Conservation (phyloP, 768 basidiomycete species). For the Coprinopsis cinerea region DNA sequence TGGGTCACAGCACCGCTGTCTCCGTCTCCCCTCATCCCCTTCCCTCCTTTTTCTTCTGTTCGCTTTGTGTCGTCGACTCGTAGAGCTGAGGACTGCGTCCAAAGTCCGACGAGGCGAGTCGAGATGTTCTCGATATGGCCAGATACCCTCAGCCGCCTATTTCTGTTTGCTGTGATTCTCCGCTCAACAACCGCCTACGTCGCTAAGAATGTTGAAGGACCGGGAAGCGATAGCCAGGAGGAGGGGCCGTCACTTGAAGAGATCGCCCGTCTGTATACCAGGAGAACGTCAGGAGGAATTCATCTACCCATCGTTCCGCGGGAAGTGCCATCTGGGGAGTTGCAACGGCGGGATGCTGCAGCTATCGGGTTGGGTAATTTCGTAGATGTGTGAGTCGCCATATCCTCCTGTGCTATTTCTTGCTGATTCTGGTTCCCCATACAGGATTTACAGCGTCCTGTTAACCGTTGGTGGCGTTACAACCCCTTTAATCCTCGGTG, state of each 20-base stretch:
- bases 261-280: conserved; percentile 20
- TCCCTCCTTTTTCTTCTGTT: too few species aligned
- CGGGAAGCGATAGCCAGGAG: too few species aligned
- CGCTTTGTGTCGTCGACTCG: too few species aligned
- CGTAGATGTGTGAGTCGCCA: conserved; percentile 49
- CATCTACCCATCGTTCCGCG: conserved; percentile 35
- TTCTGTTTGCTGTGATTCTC: too few species aligned
- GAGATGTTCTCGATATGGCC: too few species aligned
- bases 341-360: conserved; percentile 28
- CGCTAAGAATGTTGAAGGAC: too few species aligned
- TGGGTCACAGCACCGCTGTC: too few species aligned
- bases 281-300: conserved; percentile 27
- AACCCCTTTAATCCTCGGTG: conserved; percentile 58
- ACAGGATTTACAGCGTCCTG: conserved; percentile 59
- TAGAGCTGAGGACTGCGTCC: too few species aligned
- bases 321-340: conserved; percentile 15
- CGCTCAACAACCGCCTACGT: too few species aligned
- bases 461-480: conserved; percentile 48
- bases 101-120: too few species aligned
- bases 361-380: conserved; percentile 55
- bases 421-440: conserved; percentile 5
- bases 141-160: too few species aligned
- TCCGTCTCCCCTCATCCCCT: too few species aligned
- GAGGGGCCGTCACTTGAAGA: conserved; percentile 20
- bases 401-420: background rate